phyloP scores from a whole-genome alignment of 169 alveolate genomes.

The Plasmodium knowlesi region DNA sequence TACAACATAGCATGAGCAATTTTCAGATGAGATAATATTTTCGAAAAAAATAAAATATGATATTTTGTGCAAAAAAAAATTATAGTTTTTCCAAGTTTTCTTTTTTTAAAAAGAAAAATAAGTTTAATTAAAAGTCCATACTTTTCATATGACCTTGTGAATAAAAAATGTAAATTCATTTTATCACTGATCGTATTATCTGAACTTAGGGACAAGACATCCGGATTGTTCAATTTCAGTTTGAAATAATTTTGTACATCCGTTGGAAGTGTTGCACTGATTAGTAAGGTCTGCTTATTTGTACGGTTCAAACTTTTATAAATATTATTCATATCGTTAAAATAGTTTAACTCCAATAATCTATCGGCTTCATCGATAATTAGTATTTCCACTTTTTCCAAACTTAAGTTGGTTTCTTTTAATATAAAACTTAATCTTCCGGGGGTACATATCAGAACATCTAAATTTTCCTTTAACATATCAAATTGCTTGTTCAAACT shows the following conservation, averaged over 20 bases:
- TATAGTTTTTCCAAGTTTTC: slow-evolving; percentile 87
- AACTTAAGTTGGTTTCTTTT: slow-evolving; percentile 90
- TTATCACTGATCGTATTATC: slow-evolving; percentile 90
- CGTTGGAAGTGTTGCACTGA: slow-evolving; percentile 96
- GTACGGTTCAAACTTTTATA: slow-evolving; percentile 84
- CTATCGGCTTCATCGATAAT: slow-evolving; percentile 97
- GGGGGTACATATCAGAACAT: slow-evolving; percentile 96
- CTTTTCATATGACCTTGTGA: slow-evolving; percentile 89
- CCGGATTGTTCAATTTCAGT: slow-evolving; percentile 93
- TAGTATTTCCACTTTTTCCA: slow-evolving; percentile 89
- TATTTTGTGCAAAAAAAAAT: slow-evolving; percentile 92
- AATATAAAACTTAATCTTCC: slow-evolving; percentile 95
- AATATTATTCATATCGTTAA: slow-evolving; percentile 89
- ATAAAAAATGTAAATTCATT: slow-evolving; percentile 71
- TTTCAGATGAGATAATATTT: slow-evolving; percentile 81
- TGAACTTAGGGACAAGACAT: slow-evolving; percentile 86
- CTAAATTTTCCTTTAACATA: slow-evolving; percentile 94
- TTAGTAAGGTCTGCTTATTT: slow-evolving; percentile 89
- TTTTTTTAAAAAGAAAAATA: slow-evolving; percentile 62
- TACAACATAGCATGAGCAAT: slow-evolving; percentile 81
- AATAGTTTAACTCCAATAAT: slow-evolving; percentile 94
- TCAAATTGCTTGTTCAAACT: slow-evolving; percentile 94
- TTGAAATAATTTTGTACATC: slow-evolving; percentile 91
- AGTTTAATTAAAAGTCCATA: slow-evolving; percentile 88
- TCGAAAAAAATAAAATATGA: slow-evolving; percentile 89